phyloP scores from a whole-genome alignment of 176 grass and related monocot species.

The Hsuehochloa calcarea region DNA sequence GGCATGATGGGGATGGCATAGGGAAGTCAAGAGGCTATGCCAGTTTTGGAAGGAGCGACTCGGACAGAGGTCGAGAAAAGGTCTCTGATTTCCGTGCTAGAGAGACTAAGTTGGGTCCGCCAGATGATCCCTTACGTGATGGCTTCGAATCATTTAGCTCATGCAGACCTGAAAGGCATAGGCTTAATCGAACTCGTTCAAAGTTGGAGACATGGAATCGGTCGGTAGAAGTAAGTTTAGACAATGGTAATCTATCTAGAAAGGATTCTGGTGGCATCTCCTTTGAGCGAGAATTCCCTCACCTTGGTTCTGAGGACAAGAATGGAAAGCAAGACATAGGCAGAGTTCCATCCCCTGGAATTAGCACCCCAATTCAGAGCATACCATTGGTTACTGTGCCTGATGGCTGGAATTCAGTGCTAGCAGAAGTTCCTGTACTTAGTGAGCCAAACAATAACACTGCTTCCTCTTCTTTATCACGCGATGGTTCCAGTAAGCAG shows the following conservation, averaged over 20 bases:
- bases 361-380: conserved; percentile 60
- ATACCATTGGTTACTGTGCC: conserved; percentile 35
- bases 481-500: conserved; percentile 27
- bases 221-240: conserved; percentile 42
- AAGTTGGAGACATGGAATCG: conserved; percentile 29
- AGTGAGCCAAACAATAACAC: conserved; percentile 38
- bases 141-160: conserved; percentile 50
- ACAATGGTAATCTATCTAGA: conserved; percentile 38
- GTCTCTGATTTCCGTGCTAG: conserved; percentile 43
- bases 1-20: conserved; percentile 39
- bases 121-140: conserved; percentile 47
- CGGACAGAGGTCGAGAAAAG: conserved; percentile 51
- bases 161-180: conserved; percentile 57
- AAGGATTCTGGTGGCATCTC: conserved; percentile 35
- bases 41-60: conserved; percentile 64
- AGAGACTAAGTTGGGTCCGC: conserved; percentile 44
- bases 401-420: conserved; percentile 56
- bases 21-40: conserved; percentile 57
- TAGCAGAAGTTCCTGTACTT: conserved; percentile 61
- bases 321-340: conserved; percentile 48
- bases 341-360: conserved; percentile 59
- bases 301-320: conserved; percentile 62
- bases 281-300: conserved; percentile 73
- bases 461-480: conserved; percentile 24
- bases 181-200: conserved; percentile 43